Base-by-base conservation (phyloP, 345 rosid genomes). In the Acer campestre region DNA sequence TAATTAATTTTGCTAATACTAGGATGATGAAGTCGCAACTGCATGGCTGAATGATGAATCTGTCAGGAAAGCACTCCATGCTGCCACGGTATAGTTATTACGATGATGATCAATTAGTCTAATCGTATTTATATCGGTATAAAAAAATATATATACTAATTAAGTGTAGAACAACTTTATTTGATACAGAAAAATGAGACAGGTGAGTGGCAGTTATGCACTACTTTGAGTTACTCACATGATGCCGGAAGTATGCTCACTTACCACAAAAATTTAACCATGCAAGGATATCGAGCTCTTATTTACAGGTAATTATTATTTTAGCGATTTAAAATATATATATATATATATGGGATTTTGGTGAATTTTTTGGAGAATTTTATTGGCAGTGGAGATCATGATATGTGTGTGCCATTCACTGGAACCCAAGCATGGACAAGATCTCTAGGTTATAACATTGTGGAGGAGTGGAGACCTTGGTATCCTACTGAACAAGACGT, bases 351-450 rank as follows among this genome's bases (percentile, higher is more conserved):
- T 31, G 35, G 35, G 35, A 31, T 31, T 31, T 40, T 40, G 44
- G 3, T 40, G 12, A 44, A 10, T 44, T 7, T 51, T 51, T 9
- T 51, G 56, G 18, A 14, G n/a, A 44, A 44, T 10, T 44, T 49
- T 40, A 8, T 42, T 71, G 67, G 70, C 88, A 85, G 90, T 66
- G 87, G 87, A 46, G 88, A 90, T 73, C 93, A 90, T 78, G 93
- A 90, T 61, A 77, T 88, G 89, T 80, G 88, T 55, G 79, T 88
- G 49, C 93, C 93, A 8, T 86, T 44, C 81, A 90, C 89, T 2
- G 93, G 93, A 11, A 77, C 61, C 49, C 73, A 88, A 74, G 93
- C 90, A 23, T 90, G 91, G 91, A 88, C 89, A 8, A 81, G 81
- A 56, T 82, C 90, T 2, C 69, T 90, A 25, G 91, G 89, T 5